Conservation (phyloP, 306 rosid species). For the Vigna reflexopilosa region DNA sequence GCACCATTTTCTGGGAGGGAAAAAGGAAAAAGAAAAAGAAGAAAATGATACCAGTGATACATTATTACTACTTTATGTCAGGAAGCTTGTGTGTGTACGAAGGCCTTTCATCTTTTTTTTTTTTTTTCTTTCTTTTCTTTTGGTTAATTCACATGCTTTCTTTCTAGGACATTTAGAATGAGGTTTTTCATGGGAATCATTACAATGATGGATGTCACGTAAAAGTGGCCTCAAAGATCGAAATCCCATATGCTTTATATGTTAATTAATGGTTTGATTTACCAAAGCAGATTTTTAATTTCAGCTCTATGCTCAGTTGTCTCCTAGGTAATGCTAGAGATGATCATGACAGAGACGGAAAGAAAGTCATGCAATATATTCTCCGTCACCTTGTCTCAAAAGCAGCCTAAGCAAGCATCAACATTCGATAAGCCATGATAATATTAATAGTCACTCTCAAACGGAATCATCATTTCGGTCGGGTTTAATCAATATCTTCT, state of each 20-base stretch:
- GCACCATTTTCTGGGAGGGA: constrained; percentile 35
- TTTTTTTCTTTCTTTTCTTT: not conserved
- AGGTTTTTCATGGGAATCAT: constrained; percentile 52
- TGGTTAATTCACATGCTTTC: constrained; percentile 55
- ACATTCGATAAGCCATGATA: constrained; percentile 40
- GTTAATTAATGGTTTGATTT: constrained; percentile 71
- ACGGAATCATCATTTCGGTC: constrained; percentile 47
- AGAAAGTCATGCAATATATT: constrained; percentile 7
- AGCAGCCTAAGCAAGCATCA: constrained; percentile 45
- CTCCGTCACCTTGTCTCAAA: constrained; percentile 22
- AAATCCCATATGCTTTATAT: constrained; percentile 60
- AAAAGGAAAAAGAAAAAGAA: not conserved
- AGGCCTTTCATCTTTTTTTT: constrained; percentile 36
- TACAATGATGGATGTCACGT: constrained; percentile 57
- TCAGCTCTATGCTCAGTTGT: constrained; percentile 29
- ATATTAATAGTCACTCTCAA: constrained; percentile 18
- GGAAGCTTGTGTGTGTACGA: constrained; percentile 68
- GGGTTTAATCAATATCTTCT: constrained; percentile 44
- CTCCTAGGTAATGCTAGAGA: constrained; percentile 30
- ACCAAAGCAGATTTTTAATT: constrained; percentile 29
- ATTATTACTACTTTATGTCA: constrained; percentile 58
- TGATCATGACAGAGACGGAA: constrained; percentile 42
- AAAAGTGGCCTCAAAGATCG: constrained; percentile 48
- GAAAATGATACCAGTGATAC: constrained; percentile 35
- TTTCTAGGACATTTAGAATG: constrained; percentile 48